phyloP scores from a whole-genome alignment of 352 stramenopile genomes.

The Phytophthora fragariae region DNA sequence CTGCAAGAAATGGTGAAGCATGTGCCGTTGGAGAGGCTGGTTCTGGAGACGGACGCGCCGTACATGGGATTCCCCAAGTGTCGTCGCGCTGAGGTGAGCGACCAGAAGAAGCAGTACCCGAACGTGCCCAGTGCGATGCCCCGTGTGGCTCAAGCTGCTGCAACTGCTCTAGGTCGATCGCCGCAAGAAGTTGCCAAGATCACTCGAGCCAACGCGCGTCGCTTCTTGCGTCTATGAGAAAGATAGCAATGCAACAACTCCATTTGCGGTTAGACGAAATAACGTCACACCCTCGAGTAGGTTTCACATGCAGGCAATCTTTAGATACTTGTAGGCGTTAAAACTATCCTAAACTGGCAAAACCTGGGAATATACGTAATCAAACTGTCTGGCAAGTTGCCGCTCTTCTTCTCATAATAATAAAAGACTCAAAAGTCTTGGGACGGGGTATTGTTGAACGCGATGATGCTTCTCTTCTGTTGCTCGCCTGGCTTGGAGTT shows the following conservation, averaged over 20 bases:
- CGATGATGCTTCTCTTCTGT: conserved; percentile 62
- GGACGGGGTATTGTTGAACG: conserved; percentile 63
- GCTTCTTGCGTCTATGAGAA: conserved; percentile 64
- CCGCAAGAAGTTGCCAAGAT: conserved; percentile 65
- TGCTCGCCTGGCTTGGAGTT: background rate
- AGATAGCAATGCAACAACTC: background rate
- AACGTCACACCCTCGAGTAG: background rate
- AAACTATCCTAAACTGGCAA: conserved; percentile 28
- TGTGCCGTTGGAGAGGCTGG: conserved; percentile 82
- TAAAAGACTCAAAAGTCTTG: conserved; percentile 18
- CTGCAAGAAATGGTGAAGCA: conserved; percentile 63
- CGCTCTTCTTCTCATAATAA: conserved; percentile 17
- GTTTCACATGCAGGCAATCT: conserved; percentile 22
- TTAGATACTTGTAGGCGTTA: conserved; percentile 35
- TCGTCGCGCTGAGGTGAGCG: conserved; percentile 41
- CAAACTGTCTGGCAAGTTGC: background rate
- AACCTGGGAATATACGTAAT: background rate
- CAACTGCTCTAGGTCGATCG: conserved; percentile 50
- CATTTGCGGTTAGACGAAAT: background rate
- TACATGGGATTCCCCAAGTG: conserved; percentile 91
- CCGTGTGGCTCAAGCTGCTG: conserved; percentile 63
- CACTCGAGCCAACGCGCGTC: conserved; percentile 72
- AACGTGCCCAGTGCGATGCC: conserved; percentile 81
- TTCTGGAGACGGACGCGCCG: conserved; percentile 93
- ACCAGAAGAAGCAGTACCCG: conserved; percentile 76